phyloP scores from a whole-genome alignment of 2,329 filamentous ascomycete species.

The Trichoderma cornu-damae region DNA sequence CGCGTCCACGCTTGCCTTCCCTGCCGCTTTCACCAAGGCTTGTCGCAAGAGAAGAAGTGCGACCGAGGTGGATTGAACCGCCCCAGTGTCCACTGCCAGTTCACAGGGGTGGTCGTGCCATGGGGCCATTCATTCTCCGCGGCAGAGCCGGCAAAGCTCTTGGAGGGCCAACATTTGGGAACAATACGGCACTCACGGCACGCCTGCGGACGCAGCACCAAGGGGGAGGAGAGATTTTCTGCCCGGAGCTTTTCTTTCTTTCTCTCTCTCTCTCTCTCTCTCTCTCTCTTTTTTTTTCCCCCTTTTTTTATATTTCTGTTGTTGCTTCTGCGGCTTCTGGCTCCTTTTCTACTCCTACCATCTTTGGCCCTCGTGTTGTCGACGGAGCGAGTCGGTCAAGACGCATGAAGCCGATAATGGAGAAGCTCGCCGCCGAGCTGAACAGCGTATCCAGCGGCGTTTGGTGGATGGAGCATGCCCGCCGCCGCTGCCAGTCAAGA shows the following conservation, averaged over 20 bases:
- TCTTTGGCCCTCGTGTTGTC: not conserved
- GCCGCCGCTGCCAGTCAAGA: no score
- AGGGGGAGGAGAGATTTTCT: not conserved
- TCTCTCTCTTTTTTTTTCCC: no score
- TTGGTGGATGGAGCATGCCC: not conserved
- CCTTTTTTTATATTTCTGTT: no score
- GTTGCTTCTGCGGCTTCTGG: not conserved
- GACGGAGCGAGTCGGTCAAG: not conserved
- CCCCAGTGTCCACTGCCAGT: not conserved
- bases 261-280: no score
- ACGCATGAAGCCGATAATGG: not conserved
- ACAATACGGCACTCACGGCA: not conserved
- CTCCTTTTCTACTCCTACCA: not conserved
- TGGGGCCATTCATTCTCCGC: not conserved
- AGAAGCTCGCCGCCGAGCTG: not conserved
- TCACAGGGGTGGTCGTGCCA: not conserved
- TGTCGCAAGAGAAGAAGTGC: not conserved
- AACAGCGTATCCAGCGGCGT: not conserved
- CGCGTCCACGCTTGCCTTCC: not conserved
- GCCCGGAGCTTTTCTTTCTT: no score
- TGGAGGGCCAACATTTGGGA: not conserved
- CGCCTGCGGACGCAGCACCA: not conserved
- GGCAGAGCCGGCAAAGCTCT: not conserved
- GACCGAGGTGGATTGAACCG: slow-evolving; percentile 8
- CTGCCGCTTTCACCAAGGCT: not conserved